Evolutionary conservation across 2,329 filamentous ascomycete species (phyloP).

Genomic region (Penicillium sp.): DNA sequence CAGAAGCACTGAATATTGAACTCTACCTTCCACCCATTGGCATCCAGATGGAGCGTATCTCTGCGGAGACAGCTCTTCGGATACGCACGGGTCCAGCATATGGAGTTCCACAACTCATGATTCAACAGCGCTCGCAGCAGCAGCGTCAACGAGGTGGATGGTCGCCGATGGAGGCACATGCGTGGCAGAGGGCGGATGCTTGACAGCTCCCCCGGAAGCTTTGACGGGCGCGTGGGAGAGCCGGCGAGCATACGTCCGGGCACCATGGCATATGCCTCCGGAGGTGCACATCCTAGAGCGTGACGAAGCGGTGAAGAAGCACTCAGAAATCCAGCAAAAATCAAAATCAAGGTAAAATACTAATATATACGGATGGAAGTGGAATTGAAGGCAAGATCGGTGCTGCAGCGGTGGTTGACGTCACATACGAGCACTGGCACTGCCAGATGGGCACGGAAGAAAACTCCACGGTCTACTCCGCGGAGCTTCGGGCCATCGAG

Average conservation of each 20-base stretch:
- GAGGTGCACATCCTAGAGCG: not conserved
- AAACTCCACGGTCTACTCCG: not conserved
- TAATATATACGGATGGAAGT: conserved; percentile 1
- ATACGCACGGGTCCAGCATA: not conserved
- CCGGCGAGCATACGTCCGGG: not conserved
- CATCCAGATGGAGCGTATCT: not conserved
- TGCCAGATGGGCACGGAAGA: not conserved
- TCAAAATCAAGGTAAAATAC: not conserved
- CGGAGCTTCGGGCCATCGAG: not conserved
- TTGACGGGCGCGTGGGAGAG: not conserved
- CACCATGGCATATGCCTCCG: not conserved
- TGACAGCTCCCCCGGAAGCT: not conserved
- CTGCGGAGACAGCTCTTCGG: not conserved
- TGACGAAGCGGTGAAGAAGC: not conserved
- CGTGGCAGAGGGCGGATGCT: not conserved
- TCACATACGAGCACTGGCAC: not conserved
- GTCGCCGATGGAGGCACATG: not conserved
- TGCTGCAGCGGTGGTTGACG: not conserved
- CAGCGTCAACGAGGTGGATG: not conserved
- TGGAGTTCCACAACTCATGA: not conserved
- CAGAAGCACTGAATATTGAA: not conserved
- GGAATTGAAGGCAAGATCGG: not conserved
- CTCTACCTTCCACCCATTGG: not conserved
- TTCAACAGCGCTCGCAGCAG: not conserved
- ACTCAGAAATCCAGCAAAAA: not conserved